A percentile compares a stretch with the other conserved stretches of the same genome.
These are phyloP conservation scores for Erysiphe neolycopersici DNA, from an alignment of 2,329 filamentous ascomycete species.

Conservation along the genomic window DNA sequence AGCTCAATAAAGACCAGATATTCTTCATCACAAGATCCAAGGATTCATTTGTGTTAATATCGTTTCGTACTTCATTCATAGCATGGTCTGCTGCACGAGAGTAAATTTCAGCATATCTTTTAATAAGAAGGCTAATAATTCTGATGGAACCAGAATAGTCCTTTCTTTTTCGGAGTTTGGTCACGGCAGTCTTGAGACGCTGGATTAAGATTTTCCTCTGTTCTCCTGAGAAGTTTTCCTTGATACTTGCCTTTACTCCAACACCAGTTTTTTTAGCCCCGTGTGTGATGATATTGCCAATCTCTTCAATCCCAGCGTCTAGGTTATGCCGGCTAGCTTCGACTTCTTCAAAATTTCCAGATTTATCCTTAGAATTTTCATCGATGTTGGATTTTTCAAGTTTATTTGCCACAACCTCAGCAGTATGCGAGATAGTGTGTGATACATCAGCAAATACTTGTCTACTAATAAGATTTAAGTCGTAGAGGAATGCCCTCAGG, in stretches of 20 bases:
- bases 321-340: conserved; percentile 37
- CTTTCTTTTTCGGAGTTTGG: conserved; percentile 43
- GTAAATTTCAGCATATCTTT: conserved; percentile 55
- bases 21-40: conserved; percentile 51
- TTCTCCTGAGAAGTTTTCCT: conserved; percentile 44
- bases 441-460: conserved; percentile 76
- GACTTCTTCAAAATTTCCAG: conserved; percentile 21
- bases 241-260: conserved; percentile 41
- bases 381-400: conserved; percentile 42
- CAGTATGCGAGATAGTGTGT: conserved; percentile 48
- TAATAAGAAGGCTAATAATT: conserved; percentile 45
- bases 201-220: conserved; percentile 47
- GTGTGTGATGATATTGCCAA: conserved; percentile 17
- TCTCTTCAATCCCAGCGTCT: conserved; percentile 25
- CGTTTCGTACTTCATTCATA: conserved; percentile 36
- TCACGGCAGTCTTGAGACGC: conserved; percentile 50
- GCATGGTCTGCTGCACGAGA: conserved; percentile 45
- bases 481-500: conserved; percentile 63
- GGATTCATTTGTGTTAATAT: conserved; percentile 45
- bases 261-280: conserved; percentile 23
- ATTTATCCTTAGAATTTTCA: conserved; percentile 24
- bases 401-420: conserved; percentile 45
- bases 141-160: conserved; percentile 78
- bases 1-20: conserved; percentile 56
- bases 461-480: conserved; percentile 50